Base-by-base conservation (phyloP, 164 flowering plant species). In the Chimonanthus praecox region DNA sequence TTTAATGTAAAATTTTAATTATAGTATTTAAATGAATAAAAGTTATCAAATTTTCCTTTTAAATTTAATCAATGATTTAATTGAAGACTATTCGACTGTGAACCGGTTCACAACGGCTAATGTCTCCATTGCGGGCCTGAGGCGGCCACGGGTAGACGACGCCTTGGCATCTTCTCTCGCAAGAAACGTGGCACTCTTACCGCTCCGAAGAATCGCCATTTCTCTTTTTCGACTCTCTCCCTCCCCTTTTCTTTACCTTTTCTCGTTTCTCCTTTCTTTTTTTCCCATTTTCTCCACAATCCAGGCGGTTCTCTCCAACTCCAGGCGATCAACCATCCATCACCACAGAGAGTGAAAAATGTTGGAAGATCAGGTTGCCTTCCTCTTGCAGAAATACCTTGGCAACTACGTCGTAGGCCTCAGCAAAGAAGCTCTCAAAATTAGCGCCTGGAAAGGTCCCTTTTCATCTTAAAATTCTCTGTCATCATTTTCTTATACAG, bases 311-410 rank as follows among this genome's bases (percentile, higher is more conserved):
- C n/a, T 62, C 65, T 62, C 72, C 4, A 7, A 47, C 15, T 47
- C 8, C 72, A 4, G 72, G 20, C 58, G 5, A 33, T 33, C 33
- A 33, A 33, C 2, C 1, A 33, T 54, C n/a, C 15, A 9, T 54
- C n/a, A 5, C 5, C 60, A 21, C 4, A 46, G 68, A 45, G 3
- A 20, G 16, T 6, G 49, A 66, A 18, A 67, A 83, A 95, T 95
- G 99, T 89, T 95, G 92, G 98, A 95, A 78, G 99, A 95, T 87
- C 99, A 95, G 74, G 99, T 95, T 4, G 92, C 99, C 70, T 83
- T 75, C 65, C 77, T 95, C 75, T 79, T 95, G 72, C 98, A 95
- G 90, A 90, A 83, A 80, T 95, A 92, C 73, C 82, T 95, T 49
- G 99, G 99, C 47, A 89, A 95, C 74, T 95, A 93, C 75, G 97